Evolutionary conservation across 306 rosid genomes (phyloP), one percentile per base, ranked within the genome.

Genomic region (Astragalus membranaceus): DNA sequence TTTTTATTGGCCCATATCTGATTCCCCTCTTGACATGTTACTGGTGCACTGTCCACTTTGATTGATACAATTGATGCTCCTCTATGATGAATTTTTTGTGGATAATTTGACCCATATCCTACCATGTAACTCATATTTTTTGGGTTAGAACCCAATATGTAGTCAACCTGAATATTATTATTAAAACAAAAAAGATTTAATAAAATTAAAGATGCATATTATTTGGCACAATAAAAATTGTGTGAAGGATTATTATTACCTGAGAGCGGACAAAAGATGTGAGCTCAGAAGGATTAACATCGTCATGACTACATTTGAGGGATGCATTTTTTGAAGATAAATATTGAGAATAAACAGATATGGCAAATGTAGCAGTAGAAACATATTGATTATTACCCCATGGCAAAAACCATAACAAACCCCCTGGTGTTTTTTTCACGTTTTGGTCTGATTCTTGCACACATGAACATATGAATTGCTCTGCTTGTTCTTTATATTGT

Each of bases 1-100:
- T 78, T 32, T 2, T 35, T 78, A 39, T 79, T 10, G 59, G 48
- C 86, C 87, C 85, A 88, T 0, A 2, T 4, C 0, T 48, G 36
- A 35, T 11, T 86, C 0, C 92, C 90, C 0, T 59, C 90, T 55
- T 84, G 4, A 50, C 89, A 88, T 2, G 82, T 13, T 11, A 86
- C 85, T 6, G 69, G 77, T 2, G 60, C 3, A 0, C 35, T 17
- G 20, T 86, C 42, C 1, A 17, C 11, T 64, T 78, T 88, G 4
- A 84, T 23, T 0, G 96, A 85, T 8, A 78, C 74, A 32, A 85
- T 87, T 13, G 96, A 90, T 12, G 88, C 84, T 72, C 61, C 94
- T 75, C 94, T 90, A 14, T 87, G 96, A 73, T 85, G 93, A 55
- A 77, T 44, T 5, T 80, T 72, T 0, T 70, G 41, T 0, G 88